Conservation (phyloP, 2,329 filamentous ascomycete species). For the Scytalidium lignicola region DNA sequence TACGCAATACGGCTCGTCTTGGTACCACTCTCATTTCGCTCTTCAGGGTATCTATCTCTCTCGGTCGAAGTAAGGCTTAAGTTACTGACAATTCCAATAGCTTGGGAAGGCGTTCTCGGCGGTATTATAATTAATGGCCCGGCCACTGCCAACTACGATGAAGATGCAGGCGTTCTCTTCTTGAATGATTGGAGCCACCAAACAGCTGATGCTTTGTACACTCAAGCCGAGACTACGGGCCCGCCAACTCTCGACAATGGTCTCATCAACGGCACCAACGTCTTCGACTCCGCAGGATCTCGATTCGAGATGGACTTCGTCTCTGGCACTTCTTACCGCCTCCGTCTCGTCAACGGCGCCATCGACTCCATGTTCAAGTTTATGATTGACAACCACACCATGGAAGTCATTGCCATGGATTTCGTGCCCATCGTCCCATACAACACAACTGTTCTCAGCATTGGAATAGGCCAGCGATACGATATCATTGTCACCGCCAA, state of each 20-base stretch:
- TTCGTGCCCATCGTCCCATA: conserved; percentile 49
- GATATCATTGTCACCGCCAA: conserved; percentile 40
- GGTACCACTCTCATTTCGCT: conserved; percentile 57
- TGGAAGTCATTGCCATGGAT: conserved; percentile 61
- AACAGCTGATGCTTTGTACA: conserved; percentile 16
- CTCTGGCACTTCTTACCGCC: conserved; percentile 35
- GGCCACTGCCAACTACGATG: conserved; percentile 52
- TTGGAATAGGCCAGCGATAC: conserved; percentile 50
- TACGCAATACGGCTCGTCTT: conserved; percentile 41
- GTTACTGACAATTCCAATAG: conserved; percentile 13
- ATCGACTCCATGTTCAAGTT: conserved; percentile 40
- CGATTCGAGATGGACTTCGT: conserved; percentile 30
- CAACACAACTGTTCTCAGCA: conserved; percentile 39
- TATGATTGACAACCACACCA: conserved; percentile 41
- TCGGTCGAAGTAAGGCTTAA: no score
- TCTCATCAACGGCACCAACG: conserved; percentile 22
- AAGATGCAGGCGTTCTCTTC: conserved; percentile 51
- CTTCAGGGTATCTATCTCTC: no score
- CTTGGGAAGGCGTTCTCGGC: conserved; percentile 52
- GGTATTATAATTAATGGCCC: conserved; percentile 57
- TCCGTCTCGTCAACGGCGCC: conserved; percentile 40
- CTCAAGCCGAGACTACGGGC: conserved; percentile 11
- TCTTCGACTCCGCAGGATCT: conserved; percentile 12
- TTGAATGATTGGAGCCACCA: conserved; percentile 26
- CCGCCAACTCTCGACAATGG: conserved; percentile 26